phyloP scores from a whole-genome alignment of 2,329 filamentous ascomycete species.

The Colletotrichum sublineola region DNA sequence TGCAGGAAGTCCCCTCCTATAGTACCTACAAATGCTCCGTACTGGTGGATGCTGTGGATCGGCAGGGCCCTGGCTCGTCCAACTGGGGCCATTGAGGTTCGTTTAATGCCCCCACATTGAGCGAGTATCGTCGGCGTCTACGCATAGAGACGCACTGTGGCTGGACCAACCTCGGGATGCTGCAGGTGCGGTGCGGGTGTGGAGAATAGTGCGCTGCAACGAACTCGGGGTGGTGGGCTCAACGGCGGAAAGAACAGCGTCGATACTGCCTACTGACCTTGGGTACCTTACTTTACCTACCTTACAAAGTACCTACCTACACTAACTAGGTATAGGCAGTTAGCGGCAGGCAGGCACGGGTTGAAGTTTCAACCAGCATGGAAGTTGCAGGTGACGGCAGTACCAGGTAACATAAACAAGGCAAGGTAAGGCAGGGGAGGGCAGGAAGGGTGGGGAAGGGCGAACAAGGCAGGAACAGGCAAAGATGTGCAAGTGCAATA shows the following conservation, averaged over 20 bases:
- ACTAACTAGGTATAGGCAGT: not conserved
- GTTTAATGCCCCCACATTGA: constrained; percentile 3
- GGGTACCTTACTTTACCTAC: too few relatives aligned
- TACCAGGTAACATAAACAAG: not conserved
- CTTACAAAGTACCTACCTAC: too few relatives aligned
- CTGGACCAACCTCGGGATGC: constrained; percentile 29
- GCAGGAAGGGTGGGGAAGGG: too few relatives aligned
- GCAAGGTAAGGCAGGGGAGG: too few relatives aligned
- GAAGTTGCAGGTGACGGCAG: not conserved
- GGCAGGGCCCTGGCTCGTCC: constrained; percentile 24
- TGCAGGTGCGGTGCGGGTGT: constrained; percentile 16
- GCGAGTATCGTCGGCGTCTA: too few relatives aligned
- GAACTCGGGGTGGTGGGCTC: constrained; percentile 30
- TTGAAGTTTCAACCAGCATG: not conserved
- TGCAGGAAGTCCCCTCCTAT: constrained; percentile 17
- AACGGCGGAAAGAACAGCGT: constrained; percentile 17
- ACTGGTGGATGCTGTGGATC: constrained; percentile 23
- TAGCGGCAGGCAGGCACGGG: constrained; percentile 7
- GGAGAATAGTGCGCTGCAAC: constrained; percentile 9
- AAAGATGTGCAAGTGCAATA: constrained; percentile 19
- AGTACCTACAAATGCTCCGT: too few relatives aligned
- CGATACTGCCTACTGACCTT: not conserved
- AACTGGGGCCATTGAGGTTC: constrained; percentile 14
- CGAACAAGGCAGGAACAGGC: constrained; percentile 11
- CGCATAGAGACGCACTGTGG: constrained; percentile 18